A percentile compares a stretch with the other conserved stretches of the same genome.
These are phyloP conservation scores for Solanum pennellii DNA, from an alignment of 257 asterid species.

Conservation along the genomic window DNA sequence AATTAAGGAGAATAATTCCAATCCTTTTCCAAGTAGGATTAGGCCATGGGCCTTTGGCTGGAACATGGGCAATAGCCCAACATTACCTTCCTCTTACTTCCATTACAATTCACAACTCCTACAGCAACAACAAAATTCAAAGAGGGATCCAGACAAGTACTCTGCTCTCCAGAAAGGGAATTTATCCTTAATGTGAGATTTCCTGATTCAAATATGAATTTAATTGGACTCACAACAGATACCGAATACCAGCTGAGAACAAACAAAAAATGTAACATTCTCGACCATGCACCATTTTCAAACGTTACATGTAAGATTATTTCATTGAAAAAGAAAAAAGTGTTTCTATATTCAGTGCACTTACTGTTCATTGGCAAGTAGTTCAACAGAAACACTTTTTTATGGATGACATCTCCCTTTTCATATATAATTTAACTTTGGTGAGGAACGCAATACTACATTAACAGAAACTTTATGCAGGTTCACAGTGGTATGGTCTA, in stretches of 20 bases:
- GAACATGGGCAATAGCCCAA: no score
- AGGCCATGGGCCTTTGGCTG: no score
- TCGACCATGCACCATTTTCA: not conserved
- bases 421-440: not conserved
- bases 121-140: not conserved
- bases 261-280: not conserved
- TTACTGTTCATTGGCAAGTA: not conserved
- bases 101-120: not conserved
- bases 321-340: not conserved
- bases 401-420: not conserved
- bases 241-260: not conserved
- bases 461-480: not conserved
- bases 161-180: not conserved
- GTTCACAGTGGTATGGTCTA: not conserved
- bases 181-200: not conserved
- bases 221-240: not conserved
- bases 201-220: not conserved
- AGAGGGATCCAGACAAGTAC: not conserved
- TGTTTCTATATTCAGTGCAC: not conserved
- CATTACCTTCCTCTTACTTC: not conserved
- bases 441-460: not conserved
- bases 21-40: no score
- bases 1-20: no score
- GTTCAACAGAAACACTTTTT: not conserved
- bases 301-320: no score